phyloP scores from a whole-genome alignment of 768 basidiomycete species.

The Xerocomellus chrysenteron region DNA sequence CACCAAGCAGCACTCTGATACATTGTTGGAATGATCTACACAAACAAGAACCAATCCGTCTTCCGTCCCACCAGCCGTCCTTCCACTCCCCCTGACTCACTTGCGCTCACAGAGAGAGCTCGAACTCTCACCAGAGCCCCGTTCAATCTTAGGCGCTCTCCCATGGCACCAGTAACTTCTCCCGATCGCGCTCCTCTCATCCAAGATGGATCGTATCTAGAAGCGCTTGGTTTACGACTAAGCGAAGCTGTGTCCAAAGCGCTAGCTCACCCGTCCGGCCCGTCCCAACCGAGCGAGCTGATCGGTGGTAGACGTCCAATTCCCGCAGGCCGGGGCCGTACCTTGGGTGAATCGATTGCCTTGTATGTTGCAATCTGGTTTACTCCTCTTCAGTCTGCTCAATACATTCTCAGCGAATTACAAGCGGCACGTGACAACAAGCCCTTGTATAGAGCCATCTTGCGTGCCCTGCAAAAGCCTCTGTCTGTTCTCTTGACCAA shows the following conservation, averaged over 20 bases:
- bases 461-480: conserved; percentile 73
- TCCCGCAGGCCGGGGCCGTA: conserved; percentile 68
- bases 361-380: conserved; percentile 48
- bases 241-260: conserved; percentile 82
- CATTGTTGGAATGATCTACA: conserved; percentile 50
- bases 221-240: conserved; percentile 71
- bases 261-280: conserved; percentile 60
- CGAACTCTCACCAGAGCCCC: conserved; percentile 60
- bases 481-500: conserved; percentile 72
- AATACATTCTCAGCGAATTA: conserved; percentile 54
- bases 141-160: conserved; percentile 58
- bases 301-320: conserved; percentile 70
- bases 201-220: conserved; percentile 80
- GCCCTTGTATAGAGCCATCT: conserved; percentile 65
- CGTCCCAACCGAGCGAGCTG: conserved; percentile 49
- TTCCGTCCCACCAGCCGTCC: conserved; percentile 67
- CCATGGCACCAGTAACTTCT: conserved; percentile 35
- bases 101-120: conserved; percentile 41
- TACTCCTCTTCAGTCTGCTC: conserved; percentile 12
- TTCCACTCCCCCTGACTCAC: conserved; percentile 38
- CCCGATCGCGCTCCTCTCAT: conserved; percentile 45
- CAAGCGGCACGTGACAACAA: conserved; percentile 60
- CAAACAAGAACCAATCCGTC: conserved; percentile 66
- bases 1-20: neutral
- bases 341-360: conserved; percentile 66